phyloP scores from a whole-genome alignment of 176 grass and related monocot genomes.

The Oryza punctata region DNA sequence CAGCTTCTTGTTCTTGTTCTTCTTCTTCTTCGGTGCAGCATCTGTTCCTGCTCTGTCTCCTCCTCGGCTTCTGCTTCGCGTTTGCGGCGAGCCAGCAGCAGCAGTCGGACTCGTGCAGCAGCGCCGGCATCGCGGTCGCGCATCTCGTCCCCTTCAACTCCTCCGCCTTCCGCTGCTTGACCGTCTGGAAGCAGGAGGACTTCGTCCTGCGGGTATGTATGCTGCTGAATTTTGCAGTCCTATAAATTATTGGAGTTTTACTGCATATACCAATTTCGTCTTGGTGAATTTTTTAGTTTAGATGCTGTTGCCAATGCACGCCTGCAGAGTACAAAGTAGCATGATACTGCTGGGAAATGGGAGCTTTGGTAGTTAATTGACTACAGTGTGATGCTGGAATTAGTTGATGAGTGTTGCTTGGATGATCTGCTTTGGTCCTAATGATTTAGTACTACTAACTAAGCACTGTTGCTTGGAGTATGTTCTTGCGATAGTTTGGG shows the following conservation, averaged over 20 bases:
- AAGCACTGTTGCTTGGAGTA: background rate
- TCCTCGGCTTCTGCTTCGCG: conserved; percentile 45
- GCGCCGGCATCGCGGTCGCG: conserved; percentile 39
- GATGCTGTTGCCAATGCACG: background rate
- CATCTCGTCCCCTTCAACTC: conserved; percentile 74
- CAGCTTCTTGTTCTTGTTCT: background rate
- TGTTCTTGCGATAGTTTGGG: background rate
- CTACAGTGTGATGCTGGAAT: background rate
- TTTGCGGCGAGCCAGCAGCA: conserved; percentile 51
- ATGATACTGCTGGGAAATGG: background rate
- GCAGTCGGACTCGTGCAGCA: conserved; percentile 67
- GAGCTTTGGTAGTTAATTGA: background rate
- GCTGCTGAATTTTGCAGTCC: background rate
- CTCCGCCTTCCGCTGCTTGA: conserved; percentile 58
- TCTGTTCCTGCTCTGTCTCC: conserved; percentile 45
- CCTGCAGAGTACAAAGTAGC: background rate
- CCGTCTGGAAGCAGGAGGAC: conserved; percentile 68
- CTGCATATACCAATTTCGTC: background rate
- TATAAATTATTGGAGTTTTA: background rate
- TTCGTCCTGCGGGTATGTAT: conserved; percentile 71
- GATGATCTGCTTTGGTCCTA: background rate
- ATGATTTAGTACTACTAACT: background rate
- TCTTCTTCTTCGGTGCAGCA: conserved; percentile 20
- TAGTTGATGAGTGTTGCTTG: background rate
- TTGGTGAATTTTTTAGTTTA: background rate